Base-by-base conservation (phyloP, 208 protist species). In the Porcisia hertigi region DNA sequence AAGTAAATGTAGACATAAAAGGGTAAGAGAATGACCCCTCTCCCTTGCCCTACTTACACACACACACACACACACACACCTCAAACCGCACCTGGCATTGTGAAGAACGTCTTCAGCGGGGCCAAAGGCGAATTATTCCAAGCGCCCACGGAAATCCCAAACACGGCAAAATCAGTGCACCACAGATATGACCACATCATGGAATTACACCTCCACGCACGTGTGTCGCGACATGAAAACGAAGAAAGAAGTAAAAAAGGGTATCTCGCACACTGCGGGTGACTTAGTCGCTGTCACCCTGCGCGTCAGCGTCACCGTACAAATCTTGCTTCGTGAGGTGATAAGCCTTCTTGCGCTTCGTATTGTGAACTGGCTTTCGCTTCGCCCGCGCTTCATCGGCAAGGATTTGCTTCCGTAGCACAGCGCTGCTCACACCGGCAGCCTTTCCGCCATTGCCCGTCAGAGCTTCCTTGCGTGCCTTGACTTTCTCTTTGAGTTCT, bases 281-380 rank as follows among this genome's bases (percentile, higher is more conserved):
- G n/a, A 57, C 43, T 6, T 75, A 80, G 30, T 78, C 65, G 16
- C 53, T 73, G 12, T 76, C 55, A 45, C 71, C 49, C 36, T 65
- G 54, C 8, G 25, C 54, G 36, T 93, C 86, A 52, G 71, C 84
- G 41, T 91, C 86, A 14, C 84, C 84, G 60, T 88, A 92, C 34
- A 96, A 76, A 62, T 96, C 92, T 63, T 93, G 69, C 77, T 81
- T 88, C n/a, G 92, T 93, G 41, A 96, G 86, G 57, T 86, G 82
- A 83, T 94, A 96, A 43, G 91, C 73, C 83, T 96, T 96, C 84
- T 94, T 96, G 30, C 92, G 88, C 80, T 94, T 96, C 49, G 88
- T 93, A 71, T 92, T 84, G 64, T 88, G 89, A 45, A 84, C 71
- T 39, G 73, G 73, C 80, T 88, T 88, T 77, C 89, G 82, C 49